A percentile compares a stretch with the other conserved stretches of the same genome.
These are phyloP conservation scores for Clathrus columnatus DNA, from an alignment of 768 basidiomycete genomes.

Conservation along the genomic window DNA sequence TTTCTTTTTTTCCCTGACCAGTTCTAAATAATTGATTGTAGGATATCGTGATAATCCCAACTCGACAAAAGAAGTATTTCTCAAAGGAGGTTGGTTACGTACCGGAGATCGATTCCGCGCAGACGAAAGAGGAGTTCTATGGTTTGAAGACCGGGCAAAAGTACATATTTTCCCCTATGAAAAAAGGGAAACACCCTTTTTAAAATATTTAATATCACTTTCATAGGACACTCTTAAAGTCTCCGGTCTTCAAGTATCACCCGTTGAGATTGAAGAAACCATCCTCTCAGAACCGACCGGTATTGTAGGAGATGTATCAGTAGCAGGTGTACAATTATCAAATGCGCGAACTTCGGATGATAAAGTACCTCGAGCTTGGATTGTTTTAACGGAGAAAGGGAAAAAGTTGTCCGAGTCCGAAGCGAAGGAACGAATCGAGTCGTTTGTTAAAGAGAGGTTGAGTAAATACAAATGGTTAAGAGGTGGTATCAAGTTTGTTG, in stretches of 20 bases:
- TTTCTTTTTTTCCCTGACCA: neutral
- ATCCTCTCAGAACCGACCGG: conserved; percentile 51
- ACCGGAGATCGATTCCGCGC: conserved; percentile 67
- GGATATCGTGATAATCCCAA: conserved; percentile 59
- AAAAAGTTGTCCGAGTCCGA: conserved; percentile 33
- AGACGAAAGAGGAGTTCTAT: conserved; percentile 53
- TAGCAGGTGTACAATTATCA: conserved; percentile 52
- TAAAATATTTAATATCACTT: neutral
- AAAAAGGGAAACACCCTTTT: neutral
- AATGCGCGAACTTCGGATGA: conserved; percentile 66
- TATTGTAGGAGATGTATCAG: conserved; percentile 55
- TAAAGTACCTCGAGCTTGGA: conserved; percentile 70
- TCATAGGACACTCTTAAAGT: conserved; percentile 68
- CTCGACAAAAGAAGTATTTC: conserved; percentile 57
- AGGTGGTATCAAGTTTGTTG: conserved; percentile 60
- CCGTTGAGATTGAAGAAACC: conserved; percentile 64
- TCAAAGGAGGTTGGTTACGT: conserved; percentile 59
- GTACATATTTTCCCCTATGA: conserved; percentile 29
- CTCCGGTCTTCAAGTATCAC: conserved; percentile 72
- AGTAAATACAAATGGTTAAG: conserved; percentile 72
- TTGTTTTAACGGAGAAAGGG: conserved; percentile 55
- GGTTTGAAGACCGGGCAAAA: conserved; percentile 74
- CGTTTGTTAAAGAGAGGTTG: conserved; percentile 52
- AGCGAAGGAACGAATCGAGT: conserved; percentile 40
- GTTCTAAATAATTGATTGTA: neutral